Evolutionary conservation across 345 rosid species (phyloP), one percentile per base, ranked within the genome.

Genomic region (Capsella bursapastoris): DNA sequence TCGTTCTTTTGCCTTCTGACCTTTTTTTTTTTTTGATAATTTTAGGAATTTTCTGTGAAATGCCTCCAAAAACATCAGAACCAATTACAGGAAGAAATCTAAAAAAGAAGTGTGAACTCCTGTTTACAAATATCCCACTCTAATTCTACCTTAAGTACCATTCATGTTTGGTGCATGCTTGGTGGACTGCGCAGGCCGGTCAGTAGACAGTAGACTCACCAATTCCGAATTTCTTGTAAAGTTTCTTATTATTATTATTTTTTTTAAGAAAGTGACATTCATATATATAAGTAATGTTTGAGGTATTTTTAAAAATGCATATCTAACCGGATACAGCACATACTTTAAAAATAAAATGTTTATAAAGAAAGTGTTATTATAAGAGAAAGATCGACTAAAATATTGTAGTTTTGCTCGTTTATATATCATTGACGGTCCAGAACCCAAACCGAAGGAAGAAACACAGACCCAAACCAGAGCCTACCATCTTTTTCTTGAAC

Each of bases 401-500:
- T 9, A 38, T 8, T 38, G 43, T 38, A 10, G 8, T 22, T 22
- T 22, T 22, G 25, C 25, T 9, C 4, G 43, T 9, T 8, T 9
- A 43, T 9, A 43, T 28, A 59, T 70, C 38, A 76, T 18, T n/a
- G 5, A 27, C 55, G 77, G 74, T 85, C 71, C 14, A 76, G 78
- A 43, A 87, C 66, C 71, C 84, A 89, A 58, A 89, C 45, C 6
- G 79, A 84, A 65, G 97, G 89, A 82, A 76, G 64, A 71, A 79
- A 62, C 32, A 86, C 83, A 27, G 74, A 78, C 0, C 78, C 78
- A 25, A 79, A 59, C 82, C 82, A 73, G 6, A 91, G 66, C 65
- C 74, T 78, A 13, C 85, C 85, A 66, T 83, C 80, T 63, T 84
- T 81, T 72, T 89, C 93, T 78, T 85, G 87, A 62, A 83, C 83